These are phyloP conservation scores for Eimeria acervulina DNA, from an alignment of 169 alveolate species.

Conservation along the genomic window DNA sequence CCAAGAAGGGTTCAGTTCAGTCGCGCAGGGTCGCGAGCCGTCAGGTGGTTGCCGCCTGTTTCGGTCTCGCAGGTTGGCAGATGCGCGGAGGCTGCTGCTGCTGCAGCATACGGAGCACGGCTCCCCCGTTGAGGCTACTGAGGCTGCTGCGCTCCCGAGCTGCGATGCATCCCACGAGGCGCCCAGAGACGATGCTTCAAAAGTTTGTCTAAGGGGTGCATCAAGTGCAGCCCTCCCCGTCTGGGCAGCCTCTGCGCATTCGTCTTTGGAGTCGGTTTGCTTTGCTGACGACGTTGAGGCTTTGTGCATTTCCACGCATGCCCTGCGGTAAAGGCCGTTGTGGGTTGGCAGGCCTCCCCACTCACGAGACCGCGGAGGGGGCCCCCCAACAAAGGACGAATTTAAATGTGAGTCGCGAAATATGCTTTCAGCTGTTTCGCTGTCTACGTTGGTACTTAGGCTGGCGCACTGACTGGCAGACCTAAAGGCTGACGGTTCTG, in stretches of 20 bases:
- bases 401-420: neutral
- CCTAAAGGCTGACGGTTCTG: neutral
- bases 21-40: neutral
- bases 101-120: neutral
- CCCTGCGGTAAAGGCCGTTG: neutral
- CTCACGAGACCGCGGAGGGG: neutral
- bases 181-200: neutral
- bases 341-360: neutral
- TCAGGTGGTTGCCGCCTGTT: neutral
- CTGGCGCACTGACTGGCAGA: constrained; percentile 3
- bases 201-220: neutral
- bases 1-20: neutral
- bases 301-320: neutral
- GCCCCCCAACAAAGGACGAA: neutral
- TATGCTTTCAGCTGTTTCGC: neutral
- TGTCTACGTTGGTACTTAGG: neutral
- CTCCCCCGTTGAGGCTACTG: neutral
- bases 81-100: neutral
- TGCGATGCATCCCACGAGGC: neutral
- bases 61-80: neutral
- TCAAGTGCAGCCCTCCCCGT: too few relatives aligned
- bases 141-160: neutral
- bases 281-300: neutral
- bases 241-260: neutral
- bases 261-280: neutral